Evolutionary conservation across 768 basidiomycete species (phyloP).

Genomic region (Collybiopsis luxurians): DNA sequence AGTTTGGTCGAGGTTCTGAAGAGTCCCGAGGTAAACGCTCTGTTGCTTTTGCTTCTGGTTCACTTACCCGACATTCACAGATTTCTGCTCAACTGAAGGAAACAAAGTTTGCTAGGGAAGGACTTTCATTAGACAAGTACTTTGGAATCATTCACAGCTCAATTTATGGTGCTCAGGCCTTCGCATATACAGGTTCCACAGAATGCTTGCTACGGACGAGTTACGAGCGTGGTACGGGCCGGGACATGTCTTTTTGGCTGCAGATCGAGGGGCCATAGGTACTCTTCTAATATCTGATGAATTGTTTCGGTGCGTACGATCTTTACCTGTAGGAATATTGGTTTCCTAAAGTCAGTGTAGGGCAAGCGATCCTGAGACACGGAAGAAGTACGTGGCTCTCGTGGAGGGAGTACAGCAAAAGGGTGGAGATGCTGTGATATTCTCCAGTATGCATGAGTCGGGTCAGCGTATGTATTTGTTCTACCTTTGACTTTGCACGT

Average conservation of each 20-base stretch:
- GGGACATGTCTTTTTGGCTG: slow-evolving; percentile 87
- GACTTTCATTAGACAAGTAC: slow-evolving; percentile 85
- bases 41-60: neutral
- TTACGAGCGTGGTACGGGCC: slow-evolving; percentile 99
- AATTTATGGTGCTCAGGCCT: neutral
- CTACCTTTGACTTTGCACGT: neutral
- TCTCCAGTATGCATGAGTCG: slow-evolving; percentile 99
- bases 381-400: slow-evolving; percentile 83
- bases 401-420: slow-evolving; percentile 88
- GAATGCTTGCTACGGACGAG: slow-evolving; percentile 94
- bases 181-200: slow-evolving; percentile 74
- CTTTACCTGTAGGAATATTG: neutral
- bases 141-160: neutral
- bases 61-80: slow-evolving; percentile 32
- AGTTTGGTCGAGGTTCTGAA: slow-evolving; percentile 92
- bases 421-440: slow-evolving; percentile 92
- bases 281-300: slow-evolving; percentile 94
- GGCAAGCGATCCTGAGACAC: slow-evolving; percentile 70
- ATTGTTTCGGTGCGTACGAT: slow-evolving; percentile 71
- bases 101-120: slow-evolving; percentile 95
- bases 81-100: slow-evolving; percentile 78
- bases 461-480: slow-evolving; percentile 79
- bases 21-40: slow-evolving; percentile 79
- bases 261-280: slow-evolving; percentile 91
- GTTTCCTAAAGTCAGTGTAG: slow-evolving; percentile 36